Percentiles rank a stretch among this genome's conserved stretches.
These are phyloP conservation scores for Parietaria judaica DNA, from an alignment of 306 rosid genomes.

Conservation along the genomic window DNA sequence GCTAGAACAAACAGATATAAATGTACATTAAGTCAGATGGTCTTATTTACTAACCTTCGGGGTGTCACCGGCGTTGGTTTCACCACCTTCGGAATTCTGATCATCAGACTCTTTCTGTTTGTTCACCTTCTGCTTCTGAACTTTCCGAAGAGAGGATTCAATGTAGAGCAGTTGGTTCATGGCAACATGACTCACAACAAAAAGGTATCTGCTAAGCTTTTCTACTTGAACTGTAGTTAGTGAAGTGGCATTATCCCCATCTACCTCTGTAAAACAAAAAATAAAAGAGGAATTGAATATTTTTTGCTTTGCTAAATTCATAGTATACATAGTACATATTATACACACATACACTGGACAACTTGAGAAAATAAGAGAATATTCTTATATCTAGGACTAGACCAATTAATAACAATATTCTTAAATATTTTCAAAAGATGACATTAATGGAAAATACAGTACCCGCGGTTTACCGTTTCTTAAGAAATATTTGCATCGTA, in stretches of 20 bases:
- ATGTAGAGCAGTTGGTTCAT: constrained; percentile 86
- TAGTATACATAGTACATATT: no score
- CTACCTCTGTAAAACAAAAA: constrained; percentile 21
- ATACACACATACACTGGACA: no score
- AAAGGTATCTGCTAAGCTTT: constrained; percentile 69
- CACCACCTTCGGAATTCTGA: constrained; percentile 37
- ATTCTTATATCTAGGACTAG: no score
- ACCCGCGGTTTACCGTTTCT: no score
- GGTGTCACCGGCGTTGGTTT: constrained; percentile 29
- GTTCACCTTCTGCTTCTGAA: constrained; percentile 63
- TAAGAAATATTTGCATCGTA: no score
- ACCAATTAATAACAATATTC: no score
- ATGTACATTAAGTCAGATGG: no score
- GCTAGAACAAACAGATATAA: not conserved
- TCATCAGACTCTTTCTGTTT: constrained; percentile 44
- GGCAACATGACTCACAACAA: constrained; percentile 73
- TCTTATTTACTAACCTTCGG: constrained; percentile 38
- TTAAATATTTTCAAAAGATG: no score
- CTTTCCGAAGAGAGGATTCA: constrained; percentile 77
- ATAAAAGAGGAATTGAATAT: no score
- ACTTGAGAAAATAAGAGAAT: no score
- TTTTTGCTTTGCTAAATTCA: no score
- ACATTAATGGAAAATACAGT: no score
- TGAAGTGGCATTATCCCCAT: constrained; percentile 26
- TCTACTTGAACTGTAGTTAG: constrained; percentile 51